phyloP scores from a whole-genome alignment of 164 flowering plant genomes.

The Pachysandra terminalis region DNA sequence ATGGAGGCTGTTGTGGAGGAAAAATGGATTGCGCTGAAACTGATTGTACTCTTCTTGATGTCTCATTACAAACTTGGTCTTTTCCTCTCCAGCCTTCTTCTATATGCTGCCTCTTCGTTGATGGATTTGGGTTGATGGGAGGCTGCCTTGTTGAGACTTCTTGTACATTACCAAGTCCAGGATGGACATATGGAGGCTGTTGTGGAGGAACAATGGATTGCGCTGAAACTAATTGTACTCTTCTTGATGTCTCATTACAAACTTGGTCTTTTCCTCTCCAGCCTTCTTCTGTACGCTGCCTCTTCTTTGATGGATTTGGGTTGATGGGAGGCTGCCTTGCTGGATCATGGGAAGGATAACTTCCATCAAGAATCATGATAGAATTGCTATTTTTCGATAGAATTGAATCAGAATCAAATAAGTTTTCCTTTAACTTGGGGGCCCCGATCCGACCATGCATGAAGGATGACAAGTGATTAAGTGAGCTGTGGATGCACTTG shows the following conservation, averaged over 20 bases:
- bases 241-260: slow-evolving; percentile 5
- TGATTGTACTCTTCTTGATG: background rate
- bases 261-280: slow-evolving; percentile 5
- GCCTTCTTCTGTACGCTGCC: slow-evolving; percentile 8
- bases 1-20: slow-evolving; percentile 2
- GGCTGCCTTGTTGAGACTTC: background rate
- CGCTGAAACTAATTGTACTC: background rate
- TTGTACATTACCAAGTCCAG: background rate
- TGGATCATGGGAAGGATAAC: slow-evolving; percentile 12
- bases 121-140: background rate
- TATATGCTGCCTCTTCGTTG: slow-evolving; percentile 18
- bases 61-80: slow-evolving; percentile 4
- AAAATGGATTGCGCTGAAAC: background rate
- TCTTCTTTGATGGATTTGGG: slow-evolving; percentile 14
- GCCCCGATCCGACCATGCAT: slow-evolving; percentile 28
- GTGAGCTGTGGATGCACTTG: slow-evolving; percentile 35
- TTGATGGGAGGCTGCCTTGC: background rate
- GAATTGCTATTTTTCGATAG: background rate
- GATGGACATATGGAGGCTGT: background rate
- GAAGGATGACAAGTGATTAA: slow-evolving; percentile 29
- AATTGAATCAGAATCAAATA: slow-evolving; percentile 31
- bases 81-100: slow-evolving; percentile 9
- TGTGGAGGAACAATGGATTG: slow-evolving; percentile 1
- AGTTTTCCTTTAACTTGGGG: slow-evolving; percentile 18
- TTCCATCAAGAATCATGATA: slow-evolving; percentile 15